Conservation (phyloP, 768 basidiomycete genomes). For the Mycena belliarum region DNA sequence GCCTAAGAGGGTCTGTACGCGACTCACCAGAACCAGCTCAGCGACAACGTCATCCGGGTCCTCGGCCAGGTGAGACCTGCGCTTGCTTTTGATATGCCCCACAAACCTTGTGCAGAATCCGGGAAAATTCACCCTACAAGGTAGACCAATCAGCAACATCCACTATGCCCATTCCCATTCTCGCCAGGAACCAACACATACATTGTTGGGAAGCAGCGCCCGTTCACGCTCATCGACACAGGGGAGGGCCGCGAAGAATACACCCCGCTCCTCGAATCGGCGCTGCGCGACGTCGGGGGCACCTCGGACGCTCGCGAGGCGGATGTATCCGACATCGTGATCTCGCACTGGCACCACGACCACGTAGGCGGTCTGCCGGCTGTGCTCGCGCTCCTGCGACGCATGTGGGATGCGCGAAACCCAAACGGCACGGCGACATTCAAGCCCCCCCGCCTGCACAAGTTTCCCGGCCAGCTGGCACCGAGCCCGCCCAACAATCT, state of each 20-base stretch:
- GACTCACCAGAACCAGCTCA: slow-evolving; percentile 49
- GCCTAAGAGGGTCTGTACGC: not conserved
- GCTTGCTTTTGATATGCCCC: not conserved
- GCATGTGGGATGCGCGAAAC: slow-evolving; percentile 63
- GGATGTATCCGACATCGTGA: slow-evolving; percentile 83
- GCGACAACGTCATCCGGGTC: slow-evolving; percentile 64
- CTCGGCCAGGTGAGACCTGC: slow-evolving; percentile 64
- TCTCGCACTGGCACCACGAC: slow-evolving; percentile 91
- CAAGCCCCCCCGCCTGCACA: slow-evolving; percentile 73
- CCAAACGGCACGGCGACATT: slow-evolving; percentile 48
- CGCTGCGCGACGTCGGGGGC: slow-evolving; percentile 44
- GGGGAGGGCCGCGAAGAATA: slow-evolving; percentile 75
- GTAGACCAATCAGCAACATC: slow-evolving; percentile 26
- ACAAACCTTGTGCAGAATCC: slow-evolving; percentile 62
- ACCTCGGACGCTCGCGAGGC: slow-evolving; percentile 39
- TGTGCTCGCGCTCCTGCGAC: slow-evolving; percentile 65
- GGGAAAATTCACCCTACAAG: slow-evolving; percentile 86
- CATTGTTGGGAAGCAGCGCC: slow-evolving; percentile 67
- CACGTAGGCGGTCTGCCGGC: slow-evolving; percentile 77
- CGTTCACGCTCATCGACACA: slow-evolving; percentile 82
- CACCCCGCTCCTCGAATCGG: slow-evolving; percentile 61
- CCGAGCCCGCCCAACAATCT: slow-evolving; percentile 33
- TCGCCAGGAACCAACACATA: slow-evolving; percentile 87
- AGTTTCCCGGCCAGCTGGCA: slow-evolving; percentile 47
- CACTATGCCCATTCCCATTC: not conserved